Conservation (phyloP, 169 alveolate genomes). For the Besnoitia besnoiti region DNA sequence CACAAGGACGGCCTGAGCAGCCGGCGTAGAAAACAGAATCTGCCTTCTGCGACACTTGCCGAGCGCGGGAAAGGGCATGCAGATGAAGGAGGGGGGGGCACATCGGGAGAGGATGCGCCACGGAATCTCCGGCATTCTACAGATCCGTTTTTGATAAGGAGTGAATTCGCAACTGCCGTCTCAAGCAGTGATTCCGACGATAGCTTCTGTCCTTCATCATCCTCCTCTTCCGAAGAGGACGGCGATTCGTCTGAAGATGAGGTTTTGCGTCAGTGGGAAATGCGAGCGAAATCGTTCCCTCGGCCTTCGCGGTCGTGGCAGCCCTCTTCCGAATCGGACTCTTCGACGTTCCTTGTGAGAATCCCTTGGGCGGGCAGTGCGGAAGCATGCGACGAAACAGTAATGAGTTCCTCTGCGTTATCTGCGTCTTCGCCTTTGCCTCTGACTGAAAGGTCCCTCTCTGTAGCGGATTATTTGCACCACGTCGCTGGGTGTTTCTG, state of each 20-base stretch:
- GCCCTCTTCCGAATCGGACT: not conserved
- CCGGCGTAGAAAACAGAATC: too few species aligned
- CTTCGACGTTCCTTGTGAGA: not conserved
- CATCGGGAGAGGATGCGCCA: not conserved
- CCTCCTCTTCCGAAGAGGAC: not conserved
- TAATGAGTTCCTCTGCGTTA: not conserved
- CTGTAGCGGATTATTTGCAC: conserved; percentile 4
- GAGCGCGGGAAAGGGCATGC: not conserved
- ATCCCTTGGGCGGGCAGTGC: not conserved
- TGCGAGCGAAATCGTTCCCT: not conserved
- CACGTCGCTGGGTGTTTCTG: not conserved
- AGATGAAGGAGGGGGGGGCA: not conserved
- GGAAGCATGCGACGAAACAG: conserved; percentile 8
- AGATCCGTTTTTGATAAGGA: not conserved
- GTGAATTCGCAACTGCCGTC: not conserved
- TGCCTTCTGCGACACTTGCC: too few species aligned
- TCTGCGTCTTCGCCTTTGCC: not conserved
- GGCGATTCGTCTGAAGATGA: not conserved
- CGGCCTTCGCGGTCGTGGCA: not conserved
- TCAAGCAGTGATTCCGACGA: not conserved
- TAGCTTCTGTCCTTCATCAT: not conserved
- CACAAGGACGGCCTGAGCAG: too few species aligned
- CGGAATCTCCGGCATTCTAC: too few species aligned
- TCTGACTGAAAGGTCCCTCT: not conserved
- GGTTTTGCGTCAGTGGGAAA: not conserved